Evolutionary conservation across 306 rosid species (phyloP).

Genomic region (Cicer pinnatifidum): DNA sequence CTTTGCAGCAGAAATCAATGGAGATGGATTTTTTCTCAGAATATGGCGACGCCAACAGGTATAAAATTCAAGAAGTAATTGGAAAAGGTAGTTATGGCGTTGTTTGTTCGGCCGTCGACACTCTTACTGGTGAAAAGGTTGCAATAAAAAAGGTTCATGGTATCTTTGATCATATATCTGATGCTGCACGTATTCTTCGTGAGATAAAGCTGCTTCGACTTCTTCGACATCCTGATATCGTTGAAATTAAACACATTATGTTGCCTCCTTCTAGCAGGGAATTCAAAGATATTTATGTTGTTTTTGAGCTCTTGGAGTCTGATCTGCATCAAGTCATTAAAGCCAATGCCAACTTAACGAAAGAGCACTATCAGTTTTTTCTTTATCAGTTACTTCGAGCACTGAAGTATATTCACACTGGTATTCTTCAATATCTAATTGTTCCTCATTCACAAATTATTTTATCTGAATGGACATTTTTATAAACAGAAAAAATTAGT

Average conservation of each 20-base stretch:
- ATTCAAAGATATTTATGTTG: constrained; percentile 91
- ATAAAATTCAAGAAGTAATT: constrained; percentile 86
- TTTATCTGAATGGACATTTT: constrained; percentile 17
- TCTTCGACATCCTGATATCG: constrained; percentile 95
- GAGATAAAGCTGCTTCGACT: constrained; percentile 97
- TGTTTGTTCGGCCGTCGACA: constrained; percentile 95
- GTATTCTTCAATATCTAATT: constrained; percentile 49
- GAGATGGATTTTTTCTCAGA: constrained; percentile 95
- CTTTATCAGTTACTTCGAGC: constrained; percentile 98
- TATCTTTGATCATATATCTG: constrained; percentile 91
- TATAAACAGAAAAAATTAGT: not conserved
- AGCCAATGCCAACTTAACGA: constrained; percentile 85
- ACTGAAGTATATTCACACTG: constrained; percentile 88
- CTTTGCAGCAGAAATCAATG: constrained; percentile 61
- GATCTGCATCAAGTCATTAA: constrained; percentile 99
- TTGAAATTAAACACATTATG: constrained; percentile 92
- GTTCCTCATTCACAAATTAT: constrained; percentile 16
- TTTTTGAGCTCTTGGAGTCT: constrained; percentile 94
- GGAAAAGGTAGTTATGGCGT: constrained; percentile 98
- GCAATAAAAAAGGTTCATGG: constrained; percentile 93
- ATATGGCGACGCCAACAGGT: constrained; percentile 85
- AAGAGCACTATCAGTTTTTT: constrained; percentile 92
- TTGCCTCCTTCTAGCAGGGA: constrained; percentile 85
- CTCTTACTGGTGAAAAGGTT: constrained; percentile 84
- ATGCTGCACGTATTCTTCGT: constrained; percentile 96